Base-by-base conservation (phyloP, 2,329 filamentous ascomycete genomes). In the Fonsecaea pedrosoi region DNA sequence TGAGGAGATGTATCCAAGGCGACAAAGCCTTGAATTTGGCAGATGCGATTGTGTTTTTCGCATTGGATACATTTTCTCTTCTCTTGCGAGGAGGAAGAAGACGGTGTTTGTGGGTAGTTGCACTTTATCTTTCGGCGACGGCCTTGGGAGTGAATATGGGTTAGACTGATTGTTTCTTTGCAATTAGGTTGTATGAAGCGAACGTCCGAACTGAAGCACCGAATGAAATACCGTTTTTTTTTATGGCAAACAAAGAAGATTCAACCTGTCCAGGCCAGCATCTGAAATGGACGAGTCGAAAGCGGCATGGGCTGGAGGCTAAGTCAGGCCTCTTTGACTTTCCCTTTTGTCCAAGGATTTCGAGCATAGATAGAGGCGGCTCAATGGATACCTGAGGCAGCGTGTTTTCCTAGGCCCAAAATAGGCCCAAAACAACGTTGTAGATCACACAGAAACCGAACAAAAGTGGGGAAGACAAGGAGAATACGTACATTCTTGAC, bases 61-160 rank as follows among this genome's bases (percentile, higher is more conserved):
- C 71, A 73, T 64, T 69, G 67, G 25, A 70, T 70, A 58, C 70
- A 72, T 57, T 66, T 69, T 12, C 54, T 64, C 13, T 57, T 35
- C 18, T 54, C 53, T 50, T 50, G 45, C 10, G 45, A 13, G 18
- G 62, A n/a, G 18, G 62, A 50, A n/a, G 57, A 59, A 30, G 48
- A 25, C 3, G 56, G 40, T 2, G 50, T 50, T 12, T 40, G 58
- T 30, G 67, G 57, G 34, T 70, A 73, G 48, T 60, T 71, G 65
- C 71, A 73, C 66, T 71, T 73, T 21, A 73, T 69, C 56, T 73
- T 73, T 32, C 71, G 68, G n/a, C 71, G 68, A n/a, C 71, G 71
- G 60, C 71, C 71, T 72, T 37, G 54, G 42, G 30, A n/a, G 25
- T 13, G 37, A 48, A 50, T n/a, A 8, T 30, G n/a, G 15, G 30